Percentiles rank a stretch among this genome's conserved stretches.
Evolutionary conservation across 768 basidiomycete genomes (phyloP).

Genomic region (Calocybe indica): DNA sequence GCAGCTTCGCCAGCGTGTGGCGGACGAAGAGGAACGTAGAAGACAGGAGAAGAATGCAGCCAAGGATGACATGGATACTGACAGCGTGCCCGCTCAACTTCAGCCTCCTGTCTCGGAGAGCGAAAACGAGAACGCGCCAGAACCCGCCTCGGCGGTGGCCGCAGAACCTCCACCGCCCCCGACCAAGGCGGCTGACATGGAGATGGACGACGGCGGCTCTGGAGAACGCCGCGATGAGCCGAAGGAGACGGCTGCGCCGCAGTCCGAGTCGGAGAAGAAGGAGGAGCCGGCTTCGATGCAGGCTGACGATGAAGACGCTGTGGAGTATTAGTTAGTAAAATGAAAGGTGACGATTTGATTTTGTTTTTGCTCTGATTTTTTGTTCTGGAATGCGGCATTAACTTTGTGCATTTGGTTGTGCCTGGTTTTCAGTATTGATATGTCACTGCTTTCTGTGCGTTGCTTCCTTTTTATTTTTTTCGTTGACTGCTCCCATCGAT

Average conservation of each 20-base stretch:
- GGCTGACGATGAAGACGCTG: slow-evolving; percentile 75
- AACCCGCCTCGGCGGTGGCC: neutral
- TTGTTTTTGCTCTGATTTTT: neutral
- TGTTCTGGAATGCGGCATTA: neutral
- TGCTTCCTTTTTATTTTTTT: slow-evolving; percentile 14
- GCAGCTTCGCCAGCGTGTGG: slow-evolving; percentile 55
- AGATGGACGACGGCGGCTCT: slow-evolving; percentile 28
- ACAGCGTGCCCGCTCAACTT: slow-evolving; percentile 6
- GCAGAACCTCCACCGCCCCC: neutral
- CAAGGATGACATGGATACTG: slow-evolving; percentile 34
- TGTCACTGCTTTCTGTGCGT: slow-evolving; percentile 22
- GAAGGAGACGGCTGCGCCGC: slow-evolving; percentile 22
- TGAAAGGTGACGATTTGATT: slow-evolving; percentile 7
- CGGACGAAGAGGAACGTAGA: slow-evolving; percentile 55
- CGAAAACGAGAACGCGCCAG: slow-evolving; percentile 10
- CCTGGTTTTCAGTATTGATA: slow-evolving; percentile 7
- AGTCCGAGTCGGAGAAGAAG: slow-evolving; percentile 39
- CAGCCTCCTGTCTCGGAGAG: neutral
- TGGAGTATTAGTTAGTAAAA: slow-evolving; percentile 56
- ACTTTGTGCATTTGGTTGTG: neutral
- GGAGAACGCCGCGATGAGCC: slow-evolving; percentile 21
- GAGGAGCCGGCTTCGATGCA: slow-evolving; percentile 48
- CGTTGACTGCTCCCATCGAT: neutral
- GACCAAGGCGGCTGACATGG: slow-evolving; percentile 27
- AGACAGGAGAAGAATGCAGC: slow-evolving; percentile 27